These are phyloP conservation scores for Colletotrichum sidae DNA, from an alignment of 2,329 filamentous ascomycete genomes.

Conservation along the genomic window DNA sequence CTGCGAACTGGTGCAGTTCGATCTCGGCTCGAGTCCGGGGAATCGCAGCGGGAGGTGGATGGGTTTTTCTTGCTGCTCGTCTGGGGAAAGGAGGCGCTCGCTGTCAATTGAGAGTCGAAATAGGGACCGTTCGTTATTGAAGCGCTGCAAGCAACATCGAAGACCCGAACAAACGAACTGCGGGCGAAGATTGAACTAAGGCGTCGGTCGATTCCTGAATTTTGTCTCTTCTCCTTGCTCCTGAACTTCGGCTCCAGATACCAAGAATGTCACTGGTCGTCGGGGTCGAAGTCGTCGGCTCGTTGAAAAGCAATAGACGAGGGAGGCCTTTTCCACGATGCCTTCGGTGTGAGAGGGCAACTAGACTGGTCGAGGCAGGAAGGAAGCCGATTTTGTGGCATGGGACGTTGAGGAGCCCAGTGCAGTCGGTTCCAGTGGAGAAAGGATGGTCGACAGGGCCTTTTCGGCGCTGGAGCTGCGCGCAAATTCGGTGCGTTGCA, in stretches of 20 bases:
- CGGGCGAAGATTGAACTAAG: slow-evolving; percentile 2
- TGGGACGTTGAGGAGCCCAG: slow-evolving; percentile 11
- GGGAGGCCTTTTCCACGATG: slow-evolving; percentile 30
- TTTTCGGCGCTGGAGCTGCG: slow-evolving; percentile 18
- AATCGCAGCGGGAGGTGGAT: slow-evolving; percentile 16
- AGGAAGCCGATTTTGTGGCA: slow-evolving; percentile 33
- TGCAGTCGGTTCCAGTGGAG: background rate
- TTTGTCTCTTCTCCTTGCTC: background rate
- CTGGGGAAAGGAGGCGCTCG: slow-evolving; percentile 4
- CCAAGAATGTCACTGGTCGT: background rate
- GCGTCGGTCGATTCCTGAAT: background rate
- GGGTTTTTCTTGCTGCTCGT: too few relatives aligned
- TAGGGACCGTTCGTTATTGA: slow-evolving; percentile 35
- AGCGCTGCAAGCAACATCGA: slow-evolving; percentile 33
- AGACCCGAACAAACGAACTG: slow-evolving; percentile 2
- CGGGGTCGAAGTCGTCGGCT: slow-evolving; percentile 21
- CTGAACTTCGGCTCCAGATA: too few relatives aligned
- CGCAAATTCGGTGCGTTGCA: slow-evolving; percentile 24
- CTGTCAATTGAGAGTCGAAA: slow-evolving; percentile 8
- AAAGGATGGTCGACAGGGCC: slow-evolving; percentile 4
- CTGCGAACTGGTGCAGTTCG: slow-evolving; percentile 9
- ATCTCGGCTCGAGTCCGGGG: slow-evolving; percentile 17
- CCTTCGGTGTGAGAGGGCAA: slow-evolving; percentile 18
- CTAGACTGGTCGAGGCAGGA: slow-evolving; percentile 19
- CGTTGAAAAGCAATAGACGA: slow-evolving; percentile 16